A percentile compares a stretch with the other conserved stretches of the same genome.
These are phyloP conservation scores for Podila epicladia DNA, from an alignment of 192 early-diverging fungal species.

Conservation along the genomic window DNA sequence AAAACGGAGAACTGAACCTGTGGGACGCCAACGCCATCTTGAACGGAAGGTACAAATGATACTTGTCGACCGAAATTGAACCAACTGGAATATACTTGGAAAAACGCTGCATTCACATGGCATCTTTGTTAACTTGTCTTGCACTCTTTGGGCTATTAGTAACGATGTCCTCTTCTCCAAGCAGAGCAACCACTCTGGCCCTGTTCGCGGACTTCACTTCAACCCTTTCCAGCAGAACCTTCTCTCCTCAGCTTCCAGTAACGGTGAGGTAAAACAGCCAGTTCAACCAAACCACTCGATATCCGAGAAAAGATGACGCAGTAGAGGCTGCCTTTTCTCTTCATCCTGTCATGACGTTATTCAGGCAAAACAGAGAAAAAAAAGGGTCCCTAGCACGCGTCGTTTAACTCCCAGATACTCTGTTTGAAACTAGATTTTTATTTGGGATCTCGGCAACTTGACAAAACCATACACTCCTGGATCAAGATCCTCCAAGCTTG, in stretches of 20 bases:
- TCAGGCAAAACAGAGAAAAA: background rate
- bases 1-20: slow-evolving; percentile 90
- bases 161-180: slow-evolving; percentile 70
- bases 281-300: background rate
- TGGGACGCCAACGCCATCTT: slow-evolving; percentile 87
- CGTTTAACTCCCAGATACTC: background rate
- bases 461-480: slow-evolving; percentile 92
- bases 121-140: background rate
- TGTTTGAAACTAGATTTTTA: slow-evolving; percentile 69
- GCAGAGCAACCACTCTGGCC: slow-evolving; percentile 83
- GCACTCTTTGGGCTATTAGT: slow-evolving; percentile 24
- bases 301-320: background rate
- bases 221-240: slow-evolving; percentile 88
- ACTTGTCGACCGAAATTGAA: background rate
- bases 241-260: slow-evolving; percentile 87
- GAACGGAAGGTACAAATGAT: slow-evolving; percentile 57
- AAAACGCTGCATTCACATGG: background rate
- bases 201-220: slow-evolving; percentile 93
- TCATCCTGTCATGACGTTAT: background rate
- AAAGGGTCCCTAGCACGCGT: background rate
- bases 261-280: slow-evolving; percentile 81
- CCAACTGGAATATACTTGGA: background rate
- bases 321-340: background rate
- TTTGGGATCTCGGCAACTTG: slow-evolving; percentile 95
- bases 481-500: slow-evolving; percentile 81